Conservation (phyloP, 2,329 filamentous ascomycete species). For the Purpureocillium lavendulum region DNA sequence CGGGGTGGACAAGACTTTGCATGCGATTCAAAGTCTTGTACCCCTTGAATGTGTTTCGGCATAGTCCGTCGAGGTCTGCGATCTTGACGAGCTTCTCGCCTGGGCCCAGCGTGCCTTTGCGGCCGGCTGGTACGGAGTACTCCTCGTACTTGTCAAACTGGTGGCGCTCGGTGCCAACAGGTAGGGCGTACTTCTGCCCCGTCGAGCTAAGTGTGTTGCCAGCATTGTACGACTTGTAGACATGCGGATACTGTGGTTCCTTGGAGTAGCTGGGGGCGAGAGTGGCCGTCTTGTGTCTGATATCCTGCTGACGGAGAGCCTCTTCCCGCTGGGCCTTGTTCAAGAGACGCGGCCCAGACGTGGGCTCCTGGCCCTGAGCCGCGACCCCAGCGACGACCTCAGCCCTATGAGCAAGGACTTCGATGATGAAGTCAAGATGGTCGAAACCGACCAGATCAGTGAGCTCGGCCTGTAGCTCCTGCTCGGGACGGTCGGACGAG, state of each 20-base stretch:
- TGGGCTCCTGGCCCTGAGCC: conserved; percentile 22
- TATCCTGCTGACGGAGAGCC: conserved; percentile 65
- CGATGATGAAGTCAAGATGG: conserved; percentile 86
- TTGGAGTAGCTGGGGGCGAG: conserved; percentile 65
- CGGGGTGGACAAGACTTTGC: conserved; percentile 93
- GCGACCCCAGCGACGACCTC: conserved; percentile 49
- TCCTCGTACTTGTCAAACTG: conserved; percentile 81
- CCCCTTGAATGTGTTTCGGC: conserved; percentile 82
- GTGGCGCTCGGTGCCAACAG: conserved; percentile 61
- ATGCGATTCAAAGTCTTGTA: conserved; percentile 94
- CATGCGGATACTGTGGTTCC: conserved; percentile 80
- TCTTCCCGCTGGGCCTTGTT: conserved; percentile 73
- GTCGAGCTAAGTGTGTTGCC: conserved; percentile 76
- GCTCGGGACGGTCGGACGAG: conserved; percentile 58
- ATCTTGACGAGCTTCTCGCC: conserved; percentile 74
- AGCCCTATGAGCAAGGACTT: conserved; percentile 71
- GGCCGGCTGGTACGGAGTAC: conserved; percentile 74
- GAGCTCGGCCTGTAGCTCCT: conserved; percentile 84
- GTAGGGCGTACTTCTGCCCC: conserved; percentile 77
- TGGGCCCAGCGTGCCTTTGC: conserved; percentile 63
- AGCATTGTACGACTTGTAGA: conserved; percentile 76
- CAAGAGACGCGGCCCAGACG: conserved; percentile 47
- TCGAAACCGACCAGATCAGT: conserved; percentile 89
- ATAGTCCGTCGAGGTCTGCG: conserved; percentile 78
- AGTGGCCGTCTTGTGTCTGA: conserved; percentile 70